Evolutionary conservation across 2,329 filamentous ascomycete species (phyloP), one percentile per base, ranked within the genome.

Genomic region (Epichloe sylvatica): DNA sequence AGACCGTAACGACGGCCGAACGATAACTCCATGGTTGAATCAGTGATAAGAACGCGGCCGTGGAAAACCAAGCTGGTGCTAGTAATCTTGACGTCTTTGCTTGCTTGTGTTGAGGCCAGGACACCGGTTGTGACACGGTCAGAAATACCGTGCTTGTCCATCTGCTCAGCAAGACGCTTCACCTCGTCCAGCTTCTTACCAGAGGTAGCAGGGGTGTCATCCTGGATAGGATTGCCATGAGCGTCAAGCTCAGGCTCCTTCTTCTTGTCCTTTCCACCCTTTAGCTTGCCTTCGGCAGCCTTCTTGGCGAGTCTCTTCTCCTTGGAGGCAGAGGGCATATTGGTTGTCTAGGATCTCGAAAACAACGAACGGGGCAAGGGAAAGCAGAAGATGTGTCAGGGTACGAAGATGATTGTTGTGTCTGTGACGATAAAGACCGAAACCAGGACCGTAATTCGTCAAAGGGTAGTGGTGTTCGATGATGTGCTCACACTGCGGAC

Each of bases 91-190:
- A 95, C 88, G 70, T 98, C 92, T 70, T 87, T 85, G 73, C 86
- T 94, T 58, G 86, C 76, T 55, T 78, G 70, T 55, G 91, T 80
- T 42, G 92, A 98, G 37, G 90, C 77, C 54, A 98, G 76, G 50
- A 98, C 92, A 79, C 92, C 92, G 53, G 92, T 98, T 53, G 94
- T 98, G 68, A 98, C 92, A 69, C 92, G 86, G 71, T 98, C 92
- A 13, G 92, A 97, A 57, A 98, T 77, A 63, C 92, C 92, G 66
- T 94, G 81, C 73, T 94, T 86, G 73, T 98, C 92, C 78, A 95
- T 85, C 74, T 98, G 94, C 49, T 90, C 77, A 42, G 86, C 83
- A 58, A 98, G 78, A 66, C 89, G 89, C 74, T 89, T 85, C 56
- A 96, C 83, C 64, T 84, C 84, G 58, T 84, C 81, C 67, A 83